Evolutionary conservation across 495 filamentous ascomycete species (phyloP).

Genomic region (Talaromyces trachyspermus): DNA sequence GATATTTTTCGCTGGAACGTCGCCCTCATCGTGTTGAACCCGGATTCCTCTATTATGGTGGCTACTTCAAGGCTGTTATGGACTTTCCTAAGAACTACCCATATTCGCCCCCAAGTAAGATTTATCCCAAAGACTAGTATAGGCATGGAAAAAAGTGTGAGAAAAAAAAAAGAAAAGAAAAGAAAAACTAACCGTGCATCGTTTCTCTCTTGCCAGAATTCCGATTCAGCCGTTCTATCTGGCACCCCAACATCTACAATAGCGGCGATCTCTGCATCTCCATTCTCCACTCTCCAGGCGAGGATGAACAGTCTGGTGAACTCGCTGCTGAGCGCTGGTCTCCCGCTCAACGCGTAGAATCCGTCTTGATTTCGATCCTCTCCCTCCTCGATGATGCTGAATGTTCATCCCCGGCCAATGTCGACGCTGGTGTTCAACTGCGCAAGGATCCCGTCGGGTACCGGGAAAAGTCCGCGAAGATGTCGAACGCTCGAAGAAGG

Average conservation of each 20-base stretch:
- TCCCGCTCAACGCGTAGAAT: constrained; percentile 86
- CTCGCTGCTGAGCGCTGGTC: constrained; percentile 85
- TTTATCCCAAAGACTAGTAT: not conserved
- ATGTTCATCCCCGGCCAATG: constrained; percentile 87
- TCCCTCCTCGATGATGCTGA: constrained; percentile 94
- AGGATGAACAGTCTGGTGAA: constrained; percentile 88
- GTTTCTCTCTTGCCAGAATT: constrained; percentile 56
- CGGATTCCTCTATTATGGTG: constrained; percentile 86
- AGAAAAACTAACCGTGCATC: not conserved
- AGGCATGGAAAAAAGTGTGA: not conserved
- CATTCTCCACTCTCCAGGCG: constrained; percentile 86
- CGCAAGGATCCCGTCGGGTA: constrained; percentile 63
- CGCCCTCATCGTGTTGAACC: constrained; percentile 84
- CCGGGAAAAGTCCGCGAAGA: constrained; percentile 59
- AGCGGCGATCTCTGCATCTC: constrained; percentile 94
- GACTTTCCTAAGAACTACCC: constrained; percentile 86
- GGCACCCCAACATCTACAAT: constrained; percentile 89
- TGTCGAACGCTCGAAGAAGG: constrained; percentile 63
- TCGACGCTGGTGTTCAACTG: constrained; percentile 83
- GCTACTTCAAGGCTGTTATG: constrained; percentile 87
- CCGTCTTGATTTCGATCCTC: constrained; percentile 84
- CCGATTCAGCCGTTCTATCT: constrained; percentile 71
- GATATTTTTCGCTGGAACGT: constrained; percentile 83
- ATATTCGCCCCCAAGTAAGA: constrained; percentile 66
- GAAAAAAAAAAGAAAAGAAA: not conserved